Percentiles rank a stretch among this genome's conserved stretches.
These are phyloP conservation scores for Pharnaceum exiguum DNA, from an alignment of 148 eudicot species.

Conservation along the genomic window DNA sequence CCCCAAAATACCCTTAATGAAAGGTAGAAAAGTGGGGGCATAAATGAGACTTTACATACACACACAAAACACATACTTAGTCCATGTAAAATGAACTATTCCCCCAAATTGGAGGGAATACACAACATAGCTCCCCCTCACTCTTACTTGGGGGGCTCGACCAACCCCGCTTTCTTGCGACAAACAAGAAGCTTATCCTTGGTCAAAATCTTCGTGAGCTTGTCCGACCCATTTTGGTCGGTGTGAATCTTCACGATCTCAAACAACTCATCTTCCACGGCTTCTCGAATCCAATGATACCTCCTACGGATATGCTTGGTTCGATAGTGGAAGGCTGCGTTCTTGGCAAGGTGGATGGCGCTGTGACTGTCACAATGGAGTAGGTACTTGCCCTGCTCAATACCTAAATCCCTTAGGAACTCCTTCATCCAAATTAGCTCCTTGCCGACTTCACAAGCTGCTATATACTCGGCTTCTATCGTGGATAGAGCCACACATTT, in stretches of 20 bases:
- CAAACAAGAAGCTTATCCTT: not conserved
- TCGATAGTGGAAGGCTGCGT: not conserved
- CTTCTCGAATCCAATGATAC: not conserved
- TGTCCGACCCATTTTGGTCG: not conserved
- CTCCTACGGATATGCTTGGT: not conserved
- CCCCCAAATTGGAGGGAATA: too few species aligned
- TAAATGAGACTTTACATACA: too few species aligned
- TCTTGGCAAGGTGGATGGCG: conserved; percentile 5
- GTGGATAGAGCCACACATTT: too few species aligned
- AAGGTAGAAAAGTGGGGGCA: too few species aligned
- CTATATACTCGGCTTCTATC: not conserved
- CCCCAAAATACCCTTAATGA: too few species aligned
- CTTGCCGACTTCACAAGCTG: not conserved
- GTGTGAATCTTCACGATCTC: not conserved
- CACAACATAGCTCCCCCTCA: too few species aligned
- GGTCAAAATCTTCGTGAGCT: not conserved
- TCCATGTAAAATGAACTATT: too few species aligned
- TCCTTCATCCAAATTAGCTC: not conserved
- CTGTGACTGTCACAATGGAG: conserved; percentile 1
- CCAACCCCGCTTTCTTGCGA: too few species aligned
- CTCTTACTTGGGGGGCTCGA: too few species aligned
- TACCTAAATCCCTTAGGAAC: not conserved
- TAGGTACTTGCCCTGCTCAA: not conserved
- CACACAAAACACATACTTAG: too few species aligned
- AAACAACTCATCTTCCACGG: not conserved